Conservation (phyloP, 257 asterid species). For the Nicotiana undulata region DNA sequence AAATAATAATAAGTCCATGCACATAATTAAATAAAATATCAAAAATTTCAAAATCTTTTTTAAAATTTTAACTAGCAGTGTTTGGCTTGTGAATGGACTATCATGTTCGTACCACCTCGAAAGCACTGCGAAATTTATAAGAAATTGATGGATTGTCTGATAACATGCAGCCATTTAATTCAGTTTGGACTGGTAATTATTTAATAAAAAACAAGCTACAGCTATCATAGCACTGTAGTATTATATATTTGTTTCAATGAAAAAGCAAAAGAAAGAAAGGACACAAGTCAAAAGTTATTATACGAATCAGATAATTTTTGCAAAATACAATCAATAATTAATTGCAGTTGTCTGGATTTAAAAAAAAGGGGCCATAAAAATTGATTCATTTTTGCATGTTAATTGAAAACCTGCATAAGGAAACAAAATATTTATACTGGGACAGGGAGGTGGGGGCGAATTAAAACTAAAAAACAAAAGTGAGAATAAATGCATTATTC, state of each 20-base stretch:
- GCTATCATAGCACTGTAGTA: constrained; percentile 7
- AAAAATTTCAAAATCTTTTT: neutral
- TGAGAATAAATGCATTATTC: constrained; percentile 16
- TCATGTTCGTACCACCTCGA: neutral
- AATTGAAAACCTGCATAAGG: constrained; percentile 7
- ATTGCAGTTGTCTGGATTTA: neutral
- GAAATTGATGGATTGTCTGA: neutral
- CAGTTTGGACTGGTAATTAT: neutral
- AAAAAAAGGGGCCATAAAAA: constrained; percentile 11
- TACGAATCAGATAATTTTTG: neutral
- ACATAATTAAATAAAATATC: neutral
- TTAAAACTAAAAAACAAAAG: neutral
- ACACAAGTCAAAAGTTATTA: neutral
- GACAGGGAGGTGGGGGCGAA: neutral
- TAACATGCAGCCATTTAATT: neutral
- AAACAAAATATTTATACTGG: constrained; percentile 10
- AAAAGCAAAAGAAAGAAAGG: neutral
- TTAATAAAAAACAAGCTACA: neutral
- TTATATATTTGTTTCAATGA: neutral
- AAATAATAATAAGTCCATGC: neutral
- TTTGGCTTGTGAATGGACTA: neutral
- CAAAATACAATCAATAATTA: neutral
- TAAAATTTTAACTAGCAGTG: neutral
- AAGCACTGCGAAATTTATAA: neutral
- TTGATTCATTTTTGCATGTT: neutral